A percentile compares a stretch with the other conserved stretches of the same genome.
Conservation (phyloP, 2,329 filamentous ascomycete species). For the Zasmidium angulare region DNA sequence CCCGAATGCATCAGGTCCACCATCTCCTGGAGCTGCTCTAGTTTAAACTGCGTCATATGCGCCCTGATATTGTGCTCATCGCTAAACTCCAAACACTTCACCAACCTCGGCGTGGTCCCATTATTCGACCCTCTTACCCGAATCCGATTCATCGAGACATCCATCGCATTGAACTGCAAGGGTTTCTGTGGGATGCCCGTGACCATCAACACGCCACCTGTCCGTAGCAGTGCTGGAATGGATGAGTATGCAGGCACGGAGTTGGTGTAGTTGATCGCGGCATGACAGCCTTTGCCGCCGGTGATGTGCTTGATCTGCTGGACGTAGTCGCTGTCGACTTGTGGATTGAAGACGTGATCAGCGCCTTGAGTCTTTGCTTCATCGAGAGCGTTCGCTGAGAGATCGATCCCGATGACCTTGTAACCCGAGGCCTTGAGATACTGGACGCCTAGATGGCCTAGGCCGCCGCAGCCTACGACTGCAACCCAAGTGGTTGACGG, state of each 20-base stretch:
- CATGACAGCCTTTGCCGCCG: constrained; percentile 18
- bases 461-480: constrained; percentile 16
- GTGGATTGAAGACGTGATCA: constrained; percentile 20
- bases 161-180: constrained; percentile 17
- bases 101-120: constrained; percentile 14
- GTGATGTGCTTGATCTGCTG: constrained; percentile 11
- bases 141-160: constrained; percentile 16
- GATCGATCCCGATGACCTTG: constrained; percentile 46
- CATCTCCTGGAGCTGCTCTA: constrained; percentile 20
- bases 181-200: constrained; percentile 22
- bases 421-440: constrained; percentile 50
- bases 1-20: constrained; percentile 18
- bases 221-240: constrained; percentile 9
- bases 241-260: constrained; percentile 15
- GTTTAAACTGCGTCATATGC: constrained; percentile 18
- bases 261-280: constrained; percentile 23
- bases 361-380: constrained; percentile 18
- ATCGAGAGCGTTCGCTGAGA: constrained; percentile 38
- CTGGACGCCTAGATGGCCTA: constrained; percentile 45
- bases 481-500: constrained; percentile 14
- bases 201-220: constrained; percentile 18
- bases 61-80: constrained; percentile 19
- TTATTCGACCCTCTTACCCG: constrained; percentile 18
- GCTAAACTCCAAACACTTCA: constrained; percentile 19
- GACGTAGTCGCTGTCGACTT: constrained; percentile 11